Percentiles rank a stretch among this genome's conserved stretches.
Evolutionary conservation across 305 asterid genomes (phyloP).

Genomic region (Solanum hybrid): DNA sequence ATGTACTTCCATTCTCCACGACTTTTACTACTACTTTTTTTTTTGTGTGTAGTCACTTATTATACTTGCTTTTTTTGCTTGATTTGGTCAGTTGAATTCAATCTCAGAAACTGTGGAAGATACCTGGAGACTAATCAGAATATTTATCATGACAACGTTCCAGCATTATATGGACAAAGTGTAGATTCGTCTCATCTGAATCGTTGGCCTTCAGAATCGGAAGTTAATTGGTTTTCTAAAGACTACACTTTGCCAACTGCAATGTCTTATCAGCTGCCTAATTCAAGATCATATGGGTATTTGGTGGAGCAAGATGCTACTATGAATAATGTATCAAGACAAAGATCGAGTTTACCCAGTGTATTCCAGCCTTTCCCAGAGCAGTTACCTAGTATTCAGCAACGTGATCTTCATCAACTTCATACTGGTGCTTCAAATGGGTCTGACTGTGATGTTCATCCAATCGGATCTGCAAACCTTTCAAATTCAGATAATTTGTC

Average conservation of each 20-base stretch:
- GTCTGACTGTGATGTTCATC: neutral
- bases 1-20: neutral
- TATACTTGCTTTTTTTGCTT: conserved; percentile 1
- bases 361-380: conserved; percentile 5
- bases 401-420: neutral
- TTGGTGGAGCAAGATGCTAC: conserved; percentile 6
- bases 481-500: conserved; percentile 5
- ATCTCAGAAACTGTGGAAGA: conserved; percentile 10
- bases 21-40: neutral
- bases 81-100: conserved; percentile 11
- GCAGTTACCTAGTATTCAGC: conserved; percentile 16
- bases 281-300: conserved; percentile 10
- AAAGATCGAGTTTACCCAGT: conserved; percentile 11
- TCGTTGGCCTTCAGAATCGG: conserved; percentile 13
- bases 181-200: conserved; percentile 13
- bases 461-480: conserved; percentile 11
- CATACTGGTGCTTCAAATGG: neutral
- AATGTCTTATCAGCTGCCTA: conserved; percentile 14
- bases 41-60: neutral
- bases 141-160: conserved; percentile 15
- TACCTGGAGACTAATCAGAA: conserved; percentile 16
- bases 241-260: conserved; percentile 16
- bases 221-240: conserved; percentile 7
- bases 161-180: conserved; percentile 9
- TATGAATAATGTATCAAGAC: conserved; percentile 6